These are phyloP conservation scores for Asterella californica DNA, from an alignment of 225 moss, liverwort and hornwort genomes.

Conservation along the genomic window DNA sequence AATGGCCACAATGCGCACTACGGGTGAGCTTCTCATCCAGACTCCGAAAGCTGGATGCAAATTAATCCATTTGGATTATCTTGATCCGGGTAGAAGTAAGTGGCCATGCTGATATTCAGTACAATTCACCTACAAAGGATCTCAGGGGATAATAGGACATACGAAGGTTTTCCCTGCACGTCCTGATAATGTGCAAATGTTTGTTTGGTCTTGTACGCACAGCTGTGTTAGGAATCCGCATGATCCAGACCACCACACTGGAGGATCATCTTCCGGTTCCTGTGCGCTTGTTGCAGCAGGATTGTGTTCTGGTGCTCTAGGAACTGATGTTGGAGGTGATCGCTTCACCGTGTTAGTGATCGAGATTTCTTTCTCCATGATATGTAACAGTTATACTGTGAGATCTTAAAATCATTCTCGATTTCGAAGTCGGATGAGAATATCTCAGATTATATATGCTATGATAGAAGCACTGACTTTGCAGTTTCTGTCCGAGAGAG, in stretches of 20 bases:
- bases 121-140: neutral
- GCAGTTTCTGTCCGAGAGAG: neutral
- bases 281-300: slow-evolving; percentile 87
- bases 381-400: neutral
- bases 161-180: neutral
- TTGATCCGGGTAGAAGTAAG: neutral
- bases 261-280: slow-evolving; percentile 90
- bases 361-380: too few species aligned
- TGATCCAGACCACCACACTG: slow-evolving; percentile 68
- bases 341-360: neutral
- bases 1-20: slow-evolving; percentile 79
- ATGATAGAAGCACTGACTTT: neutral
- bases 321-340: slow-evolving; percentile 93
- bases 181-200: neutral
- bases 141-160: neutral
- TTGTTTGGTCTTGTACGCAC: slow-evolving; percentile 27
- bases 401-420: neutral
- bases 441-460: neutral
- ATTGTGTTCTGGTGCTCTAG: slow-evolving; percentile 82
- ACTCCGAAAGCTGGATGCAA: neutral
- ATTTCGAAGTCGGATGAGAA: neutral
- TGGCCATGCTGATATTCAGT: neutral
- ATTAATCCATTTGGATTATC: neutral
- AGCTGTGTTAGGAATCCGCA: slow-evolving; percentile 89
- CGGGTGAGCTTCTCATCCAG: slow-evolving; percentile 45